Evolutionary conservation across 352 stramenopile species (phyloP).

Genomic region (Globisporangium middletonii): DNA sequence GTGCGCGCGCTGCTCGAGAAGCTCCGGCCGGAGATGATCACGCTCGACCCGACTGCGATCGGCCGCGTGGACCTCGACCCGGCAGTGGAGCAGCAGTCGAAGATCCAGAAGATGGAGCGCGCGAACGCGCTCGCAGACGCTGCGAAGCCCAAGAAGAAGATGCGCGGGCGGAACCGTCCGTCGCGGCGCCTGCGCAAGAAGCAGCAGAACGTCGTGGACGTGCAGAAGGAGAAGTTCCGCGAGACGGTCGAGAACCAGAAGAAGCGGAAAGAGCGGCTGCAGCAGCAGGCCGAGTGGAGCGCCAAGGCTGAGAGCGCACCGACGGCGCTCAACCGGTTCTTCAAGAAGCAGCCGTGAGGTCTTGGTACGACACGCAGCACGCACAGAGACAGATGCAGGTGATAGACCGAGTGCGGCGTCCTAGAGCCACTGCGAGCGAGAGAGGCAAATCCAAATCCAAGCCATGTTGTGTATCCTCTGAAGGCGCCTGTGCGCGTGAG

Average conservation of each 20-base stretch:
- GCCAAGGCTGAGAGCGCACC: slow-evolving; percentile 68
- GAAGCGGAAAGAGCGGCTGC: slow-evolving; percentile 61
- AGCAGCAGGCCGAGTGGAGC: slow-evolving; percentile 77
- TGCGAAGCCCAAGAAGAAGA: slow-evolving; percentile 93
- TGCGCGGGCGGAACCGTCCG: slow-evolving; percentile 96
- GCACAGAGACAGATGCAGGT: too few relatives aligned
- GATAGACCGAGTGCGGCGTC: too few relatives aligned
- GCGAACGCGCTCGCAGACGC: slow-evolving; percentile 59
- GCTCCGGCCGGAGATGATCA: slow-evolving; percentile 97
- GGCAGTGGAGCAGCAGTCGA: slow-evolving; percentile 79
- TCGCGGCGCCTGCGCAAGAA: slow-evolving; percentile 95
- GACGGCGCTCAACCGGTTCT: slow-evolving; percentile 85
- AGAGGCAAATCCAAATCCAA: too few relatives aligned
- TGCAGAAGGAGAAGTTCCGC: slow-evolving; percentile 89
- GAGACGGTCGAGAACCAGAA: slow-evolving; percentile 79
- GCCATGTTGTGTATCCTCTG: too few relatives aligned
- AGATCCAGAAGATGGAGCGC: slow-evolving; percentile 65
- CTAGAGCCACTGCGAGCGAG: too few relatives aligned
- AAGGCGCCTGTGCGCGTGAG: too few relatives aligned
- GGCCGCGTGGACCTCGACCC: slow-evolving; percentile 91
- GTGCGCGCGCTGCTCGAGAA: slow-evolving; percentile 97
- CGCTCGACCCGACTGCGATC: slow-evolving; percentile 92
- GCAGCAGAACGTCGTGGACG: slow-evolving; percentile 97
- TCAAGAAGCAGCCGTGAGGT: slow-evolving; percentile 61
- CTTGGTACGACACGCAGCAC: too few relatives aligned